phyloP scores from a whole-genome alignment of 2,329 filamentous ascomycete genomes.

The Botrytis porri region DNA sequence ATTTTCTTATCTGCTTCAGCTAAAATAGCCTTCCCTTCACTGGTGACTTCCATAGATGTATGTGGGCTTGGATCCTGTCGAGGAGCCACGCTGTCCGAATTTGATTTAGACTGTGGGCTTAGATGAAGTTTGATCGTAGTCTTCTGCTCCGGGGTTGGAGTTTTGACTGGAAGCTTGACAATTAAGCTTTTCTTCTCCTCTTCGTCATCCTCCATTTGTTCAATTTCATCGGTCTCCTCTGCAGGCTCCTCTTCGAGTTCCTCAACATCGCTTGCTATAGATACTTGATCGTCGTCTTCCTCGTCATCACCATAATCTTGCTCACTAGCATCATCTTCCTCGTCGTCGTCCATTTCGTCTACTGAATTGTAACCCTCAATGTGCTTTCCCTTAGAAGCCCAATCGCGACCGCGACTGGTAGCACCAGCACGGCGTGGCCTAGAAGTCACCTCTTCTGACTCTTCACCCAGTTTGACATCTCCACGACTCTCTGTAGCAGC shows the following conservation, averaged over 20 bases:
- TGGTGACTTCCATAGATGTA: constrained; percentile 9
- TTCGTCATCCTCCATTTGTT: constrained; percentile 50
- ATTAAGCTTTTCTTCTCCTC: constrained; percentile 61
- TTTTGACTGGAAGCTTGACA: constrained; percentile 63
- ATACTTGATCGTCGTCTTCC: constrained; percentile 64
- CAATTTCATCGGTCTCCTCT: constrained; percentile 44
- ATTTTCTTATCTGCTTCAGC: constrained; percentile 12
- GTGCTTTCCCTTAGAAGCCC: constrained; percentile 44
- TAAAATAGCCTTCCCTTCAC: constrained; percentile 5
- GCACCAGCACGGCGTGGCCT: constrained; percentile 43
- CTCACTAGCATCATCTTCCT: constrained; percentile 67
- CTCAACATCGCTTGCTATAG: constrained; percentile 55
- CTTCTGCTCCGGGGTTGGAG: constrained; percentile 37
- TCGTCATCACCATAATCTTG: constrained; percentile 74
- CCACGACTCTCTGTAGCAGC: constrained; percentile 28
- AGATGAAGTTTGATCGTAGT: constrained; percentile 30
- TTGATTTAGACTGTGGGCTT: constrained; percentile 22
- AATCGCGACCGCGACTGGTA: constrained; percentile 26
- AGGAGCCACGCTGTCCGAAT: constrained; percentile 12
- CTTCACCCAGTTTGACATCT: constrained; percentile 46
- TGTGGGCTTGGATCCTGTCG: constrained; percentile 9
- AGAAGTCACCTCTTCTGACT: constrained; percentile 40
- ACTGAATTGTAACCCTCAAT: constrained; percentile 56
- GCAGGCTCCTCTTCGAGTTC: constrained; percentile 57
- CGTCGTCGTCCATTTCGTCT: constrained; percentile 54